Percentiles rank a stretch among this genome's conserved stretches.
phyloP scores from a whole-genome alignment of 306 rosid species.

The Rubus parviflorus region DNA sequence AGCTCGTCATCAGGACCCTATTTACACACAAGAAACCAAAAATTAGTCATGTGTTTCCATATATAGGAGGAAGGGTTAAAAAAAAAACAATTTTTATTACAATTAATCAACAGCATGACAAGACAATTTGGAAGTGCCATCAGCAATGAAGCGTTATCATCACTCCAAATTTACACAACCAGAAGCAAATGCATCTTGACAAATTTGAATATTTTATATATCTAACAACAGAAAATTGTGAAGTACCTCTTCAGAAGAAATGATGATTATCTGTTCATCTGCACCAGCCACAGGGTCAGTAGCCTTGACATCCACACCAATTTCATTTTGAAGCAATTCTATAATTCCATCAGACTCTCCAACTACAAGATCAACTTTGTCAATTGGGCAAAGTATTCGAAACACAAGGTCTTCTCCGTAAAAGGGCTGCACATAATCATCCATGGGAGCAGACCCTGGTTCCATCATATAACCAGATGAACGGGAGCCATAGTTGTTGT shows the following conservation, averaged over 20 bases:
- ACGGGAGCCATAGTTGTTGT: constrained; percentile 56
- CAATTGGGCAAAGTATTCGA: constrained; percentile 85
- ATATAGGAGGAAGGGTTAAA: not conserved
- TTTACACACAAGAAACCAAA: not conserved
- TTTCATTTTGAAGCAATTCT: constrained; percentile 78
- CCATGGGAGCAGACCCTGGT: constrained; percentile 52
- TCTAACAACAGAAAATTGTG: constrained; percentile 21
- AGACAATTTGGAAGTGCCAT: not conserved
- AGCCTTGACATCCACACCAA: constrained; percentile 84
- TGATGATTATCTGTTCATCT: constrained; percentile 70
- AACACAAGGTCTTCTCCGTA: constrained; percentile 81
- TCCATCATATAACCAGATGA: constrained; percentile 57
- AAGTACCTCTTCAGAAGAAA: constrained; percentile 93
- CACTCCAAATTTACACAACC: not conserved
- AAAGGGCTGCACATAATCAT: constrained; percentile 54
- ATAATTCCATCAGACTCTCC: constrained; percentile 88
- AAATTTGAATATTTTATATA: not conserved
- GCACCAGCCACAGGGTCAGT: constrained; percentile 70
- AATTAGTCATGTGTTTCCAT: not conserved
- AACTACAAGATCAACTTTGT: constrained; percentile 63
- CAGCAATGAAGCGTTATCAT: not conserved
- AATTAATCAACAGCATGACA: not conserved
- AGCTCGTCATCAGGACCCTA: constrained; percentile 95
- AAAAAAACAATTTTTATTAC: not conserved
- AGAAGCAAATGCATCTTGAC: constrained; percentile 1